Evolutionary conservation across 768 basidiomycete genomes (phyloP), one percentile per base, ranked within the genome.

Genomic region (Lactarius pseudohatsudake): DNA sequence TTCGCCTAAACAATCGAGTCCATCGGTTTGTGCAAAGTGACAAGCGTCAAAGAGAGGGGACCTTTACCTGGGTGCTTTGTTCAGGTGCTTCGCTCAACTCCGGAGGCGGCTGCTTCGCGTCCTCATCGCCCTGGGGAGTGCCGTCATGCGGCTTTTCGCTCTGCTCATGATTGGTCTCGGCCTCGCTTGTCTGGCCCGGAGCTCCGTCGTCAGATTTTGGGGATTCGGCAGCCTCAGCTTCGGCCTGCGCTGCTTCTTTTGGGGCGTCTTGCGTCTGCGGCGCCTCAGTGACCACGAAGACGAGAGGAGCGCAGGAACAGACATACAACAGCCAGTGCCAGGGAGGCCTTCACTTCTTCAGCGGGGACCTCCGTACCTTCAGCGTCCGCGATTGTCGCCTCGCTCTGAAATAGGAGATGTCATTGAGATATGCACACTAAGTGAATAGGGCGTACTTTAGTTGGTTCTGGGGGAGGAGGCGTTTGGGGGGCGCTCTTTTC

Each of bases 401-500:
- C 59, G 20, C 40, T 45, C 65, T 68, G 43, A 43, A 16, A 62
- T 22, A 38, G 16, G 15, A 32, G 3, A 10, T 32, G 28, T 47
- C n/a, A 30, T 30, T 47, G 58, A 40, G 43, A 28, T 32, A n/a
- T 57, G n/a, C 22, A 13, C 40, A 4, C 15, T 13, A 40, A 5
- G 30, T 11, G 30, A 26, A 45, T 38, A 18, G 6, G 62, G 16
- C 56, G 15, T 41, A 69, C 66, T 22, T 63, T 34, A 22, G 36
- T 64, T 40, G 58, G 54, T 6, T 62, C 57, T 63, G 36, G 26
- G 7, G 53, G 53, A 11, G 54, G 57, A 32, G 50, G 36, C 78
- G 69, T 80, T 79, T 61, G 81, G 81, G 75, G 83, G 78, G 67
- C 82, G 62, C 82, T 72, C 69, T 84, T 82, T 68, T 80, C 81